phyloP scores from a whole-genome alignment of 2,329 filamentous ascomycete species.

The Diplodia seriata region DNA sequence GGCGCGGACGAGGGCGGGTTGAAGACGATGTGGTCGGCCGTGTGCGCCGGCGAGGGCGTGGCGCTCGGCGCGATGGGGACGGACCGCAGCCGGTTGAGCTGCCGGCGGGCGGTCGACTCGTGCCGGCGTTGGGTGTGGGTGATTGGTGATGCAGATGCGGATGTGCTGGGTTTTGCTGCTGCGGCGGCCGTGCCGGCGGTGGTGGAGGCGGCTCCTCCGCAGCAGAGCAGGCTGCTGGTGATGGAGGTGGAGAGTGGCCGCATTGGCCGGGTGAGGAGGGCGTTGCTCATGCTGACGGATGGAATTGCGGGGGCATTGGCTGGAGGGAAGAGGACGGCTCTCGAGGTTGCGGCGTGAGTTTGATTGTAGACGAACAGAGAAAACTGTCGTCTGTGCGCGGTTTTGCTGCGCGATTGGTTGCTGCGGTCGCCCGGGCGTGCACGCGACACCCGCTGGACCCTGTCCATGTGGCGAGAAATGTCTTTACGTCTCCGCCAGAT shows the following conservation, averaged over 20 bases:
- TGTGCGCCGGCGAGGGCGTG: slow-evolving; percentile 2
- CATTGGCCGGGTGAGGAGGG: slow-evolving; percentile 26
- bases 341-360: slow-evolving; percentile 17
- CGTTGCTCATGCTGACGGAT: slow-evolving; percentile 30
- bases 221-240: slow-evolving; percentile 15
- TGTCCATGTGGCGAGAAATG: not conserved
- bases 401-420: slow-evolving; percentile 6
- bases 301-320: slow-evolving; percentile 22
- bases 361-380: slow-evolving; percentile 10
- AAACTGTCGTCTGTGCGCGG: slow-evolving; percentile 22
- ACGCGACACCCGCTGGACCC: slow-evolving; percentile 9
- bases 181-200: not conserved
- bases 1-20: slow-evolving; percentile 71
- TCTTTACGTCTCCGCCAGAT: too few relatives aligned
- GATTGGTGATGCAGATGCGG: slow-evolving; percentile 3
- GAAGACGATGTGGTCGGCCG: slow-evolving; percentile 65
- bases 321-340: not conserved
- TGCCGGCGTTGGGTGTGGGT: slow-evolving; percentile 18
- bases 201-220: slow-evolving; percentile 8
- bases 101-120: slow-evolving; percentile 29
- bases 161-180: slow-evolving; percentile 20
- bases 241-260: slow-evolving; percentile 30
- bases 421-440: slow-evolving; percentile 3
- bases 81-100: slow-evolving; percentile 15
- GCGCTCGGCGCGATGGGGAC: slow-evolving; percentile 16